These are phyloP conservation scores for Andrographis paniculata DNA, from an alignment of 305 asterid genomes.

Conservation along the genomic window DNA sequence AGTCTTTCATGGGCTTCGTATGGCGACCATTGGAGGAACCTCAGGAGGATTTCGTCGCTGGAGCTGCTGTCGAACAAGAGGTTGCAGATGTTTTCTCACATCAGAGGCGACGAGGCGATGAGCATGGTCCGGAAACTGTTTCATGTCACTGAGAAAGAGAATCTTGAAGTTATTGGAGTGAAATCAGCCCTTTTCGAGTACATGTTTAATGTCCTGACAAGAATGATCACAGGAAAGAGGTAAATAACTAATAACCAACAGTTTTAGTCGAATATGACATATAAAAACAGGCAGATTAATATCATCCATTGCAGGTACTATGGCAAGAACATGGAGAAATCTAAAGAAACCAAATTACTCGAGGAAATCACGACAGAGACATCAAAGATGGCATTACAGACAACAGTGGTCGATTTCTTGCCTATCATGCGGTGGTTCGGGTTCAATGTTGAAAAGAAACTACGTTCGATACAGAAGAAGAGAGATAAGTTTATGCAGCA, in stretches of 20 bases:
- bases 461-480: conserved; percentile 38
- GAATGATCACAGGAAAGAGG: conserved; percentile 78
- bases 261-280: neutral
- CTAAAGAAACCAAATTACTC: conserved; percentile 42
- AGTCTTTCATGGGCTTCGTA: conserved; percentile 68
- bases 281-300: neutral
- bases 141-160: conserved; percentile 19
- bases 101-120: conserved; percentile 48
- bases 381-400: conserved; percentile 30
- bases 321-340: conserved; percentile 49
- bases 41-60: conserved; percentile 45
- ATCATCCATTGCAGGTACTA: conserved; percentile 39
- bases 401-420: conserved; percentile 64
- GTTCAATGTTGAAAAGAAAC: conserved; percentile 35
- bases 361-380: conserved; percentile 55
- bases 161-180: conserved; percentile 32
- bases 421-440: conserved; percentile 59
- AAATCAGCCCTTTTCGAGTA: conserved; percentile 54
- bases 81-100: conserved; percentile 37
- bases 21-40: conserved; percentile 76
- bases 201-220: conserved; percentile 57
- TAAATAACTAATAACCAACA: conserved; percentile 1
- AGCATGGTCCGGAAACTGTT: conserved; percentile 28
- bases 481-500: conserved; percentile 54
- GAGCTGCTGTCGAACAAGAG: conserved; percentile 57